Conservation (phyloP, 305 asterid genomes). For the Fraxinus sp. region DNA sequence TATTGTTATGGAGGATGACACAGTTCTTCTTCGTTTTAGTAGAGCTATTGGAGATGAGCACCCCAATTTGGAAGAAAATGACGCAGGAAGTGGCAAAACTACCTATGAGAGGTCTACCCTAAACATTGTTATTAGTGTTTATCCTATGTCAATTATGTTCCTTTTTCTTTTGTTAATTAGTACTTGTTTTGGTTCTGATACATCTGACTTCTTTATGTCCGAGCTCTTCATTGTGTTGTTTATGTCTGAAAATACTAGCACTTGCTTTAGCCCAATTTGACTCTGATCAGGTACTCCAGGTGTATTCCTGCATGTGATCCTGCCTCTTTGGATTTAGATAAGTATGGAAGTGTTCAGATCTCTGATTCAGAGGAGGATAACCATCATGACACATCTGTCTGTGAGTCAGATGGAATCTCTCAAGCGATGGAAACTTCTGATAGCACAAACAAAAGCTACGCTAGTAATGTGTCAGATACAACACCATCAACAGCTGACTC, state of each 20-base stretch:
- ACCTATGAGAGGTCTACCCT: conserved; percentile 37
- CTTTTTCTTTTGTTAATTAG: background rate
- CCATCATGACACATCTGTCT: conserved; percentile 30
- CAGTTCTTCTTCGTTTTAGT: conserved; percentile 30
- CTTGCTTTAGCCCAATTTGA: conserved; percentile 13
- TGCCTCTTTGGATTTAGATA: conserved; percentile 35
- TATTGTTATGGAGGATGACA: conserved; percentile 22
- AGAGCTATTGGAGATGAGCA: conserved; percentile 37
- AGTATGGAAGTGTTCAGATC: conserved; percentile 36
- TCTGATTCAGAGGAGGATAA: conserved; percentile 39
- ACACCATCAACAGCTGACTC: conserved; percentile 28
- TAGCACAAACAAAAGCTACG: conserved; percentile 29
- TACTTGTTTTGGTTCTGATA: background rate
- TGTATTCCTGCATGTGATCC: conserved; percentile 23
- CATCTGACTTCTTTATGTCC: background rate
- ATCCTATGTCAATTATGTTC: conserved; percentile 1
- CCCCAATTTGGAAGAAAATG: conserved; percentile 27
- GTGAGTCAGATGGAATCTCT: conserved; percentile 40
- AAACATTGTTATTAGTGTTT: conserved; percentile 17
- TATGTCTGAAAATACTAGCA: conserved; percentile 12
- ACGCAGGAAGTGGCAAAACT: conserved; percentile 25
- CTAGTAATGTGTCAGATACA: conserved; percentile 23
- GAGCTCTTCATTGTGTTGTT: background rate
- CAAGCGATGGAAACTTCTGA: conserved; percentile 33
- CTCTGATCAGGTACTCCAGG: conserved; percentile 33